Conservation (phyloP, 2,329 filamentous ascomycete species). For the Aspergillus persii region DNA sequence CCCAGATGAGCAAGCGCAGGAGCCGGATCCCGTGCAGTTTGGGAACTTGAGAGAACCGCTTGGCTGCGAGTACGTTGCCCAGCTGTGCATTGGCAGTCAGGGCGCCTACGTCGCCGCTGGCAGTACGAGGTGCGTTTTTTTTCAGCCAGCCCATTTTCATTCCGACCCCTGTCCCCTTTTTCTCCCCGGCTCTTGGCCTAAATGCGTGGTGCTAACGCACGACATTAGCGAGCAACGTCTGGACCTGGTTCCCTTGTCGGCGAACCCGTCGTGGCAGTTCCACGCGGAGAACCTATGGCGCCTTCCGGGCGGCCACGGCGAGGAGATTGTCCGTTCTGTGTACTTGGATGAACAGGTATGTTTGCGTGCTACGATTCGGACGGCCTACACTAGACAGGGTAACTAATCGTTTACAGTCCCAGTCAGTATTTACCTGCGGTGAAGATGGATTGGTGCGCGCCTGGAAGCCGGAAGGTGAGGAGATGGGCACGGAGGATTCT, state of each 20-base stretch:
- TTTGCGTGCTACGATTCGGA: slow-evolving; percentile 2
- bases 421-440: slow-evolving; percentile 45
- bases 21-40: slow-evolving; percentile 48
- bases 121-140: slow-evolving; percentile 45
- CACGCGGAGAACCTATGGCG: slow-evolving; percentile 41
- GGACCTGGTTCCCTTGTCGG: slow-evolving; percentile 42
- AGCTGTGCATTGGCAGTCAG: slow-evolving; percentile 47
- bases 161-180: not conserved
- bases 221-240: slow-evolving; percentile 38
- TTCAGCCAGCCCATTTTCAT: not conserved
- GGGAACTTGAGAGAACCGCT: slow-evolving; percentile 57
- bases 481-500: slow-evolving; percentile 11
- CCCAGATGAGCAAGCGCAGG: slow-evolving; percentile 47
- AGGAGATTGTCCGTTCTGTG: slow-evolving; percentile 48
- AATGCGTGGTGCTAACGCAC: not conserved
- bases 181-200: slow-evolving; percentile 5
- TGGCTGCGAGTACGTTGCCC: slow-evolving; percentile 59
- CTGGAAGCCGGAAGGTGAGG: slow-evolving; percentile 32
- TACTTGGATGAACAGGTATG: slow-evolving; percentile 45
- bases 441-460: slow-evolving; percentile 45
- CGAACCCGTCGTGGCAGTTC: slow-evolving; percentile 38
- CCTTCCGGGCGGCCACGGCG: slow-evolving; percentile 48
- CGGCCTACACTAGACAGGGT: not conserved
- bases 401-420: slow-evolving; percentile 25
- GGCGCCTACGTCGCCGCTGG: slow-evolving; percentile 48